Base-by-base conservation (phyloP, 306 rosid genomes). In the Styphnolobium japonicum region DNA sequence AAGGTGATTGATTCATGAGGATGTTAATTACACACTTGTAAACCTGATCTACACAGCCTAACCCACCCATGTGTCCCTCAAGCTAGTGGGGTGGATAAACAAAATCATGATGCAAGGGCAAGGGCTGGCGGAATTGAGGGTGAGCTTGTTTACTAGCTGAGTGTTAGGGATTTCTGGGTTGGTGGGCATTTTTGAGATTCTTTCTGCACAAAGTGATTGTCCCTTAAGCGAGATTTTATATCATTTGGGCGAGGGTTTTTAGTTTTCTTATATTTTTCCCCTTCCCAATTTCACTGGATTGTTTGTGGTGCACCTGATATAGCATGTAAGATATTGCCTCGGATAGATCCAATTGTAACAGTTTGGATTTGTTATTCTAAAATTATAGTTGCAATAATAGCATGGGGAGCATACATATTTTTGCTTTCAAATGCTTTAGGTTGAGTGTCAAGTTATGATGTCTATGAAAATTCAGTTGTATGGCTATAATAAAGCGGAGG, bases 51-150 rank as follows among this genome's bases (percentile, higher is more conserved):
- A 84, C 82, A 88, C 92, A 81, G 79, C 87, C 86, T 67, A 66
- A 83, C 84, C 73, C 65, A 34, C 77, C 84, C 75, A 60, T 83
- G 40, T 73, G 40, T 57, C 76, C 62, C 76, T 75, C 85, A 66
- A 85, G 86, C 51, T 82, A 52, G 70, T 73, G 77, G 76, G 87
- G 84, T 71, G 84, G 85, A 82, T 82, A 58, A 57, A 49, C 57
- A 39, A 83, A 81, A 76, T 83, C 85, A 51, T 52, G 78, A 86
- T 83, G 93, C 96, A 45, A 85, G 97, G 88, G 93, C 96, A 45
- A 85, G 97, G 88, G 97, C 98, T 88, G 90, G 92, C 92, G 91
- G 92, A 80, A 73, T 83, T 77, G 75, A 78, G 84, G 60, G 81
- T 80, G 89, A 86, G 89, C 84, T 83, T 78, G 85, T 83, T 84